Conservation (phyloP, 306 rosid genomes). For the Quillaja saponaria region DNA sequence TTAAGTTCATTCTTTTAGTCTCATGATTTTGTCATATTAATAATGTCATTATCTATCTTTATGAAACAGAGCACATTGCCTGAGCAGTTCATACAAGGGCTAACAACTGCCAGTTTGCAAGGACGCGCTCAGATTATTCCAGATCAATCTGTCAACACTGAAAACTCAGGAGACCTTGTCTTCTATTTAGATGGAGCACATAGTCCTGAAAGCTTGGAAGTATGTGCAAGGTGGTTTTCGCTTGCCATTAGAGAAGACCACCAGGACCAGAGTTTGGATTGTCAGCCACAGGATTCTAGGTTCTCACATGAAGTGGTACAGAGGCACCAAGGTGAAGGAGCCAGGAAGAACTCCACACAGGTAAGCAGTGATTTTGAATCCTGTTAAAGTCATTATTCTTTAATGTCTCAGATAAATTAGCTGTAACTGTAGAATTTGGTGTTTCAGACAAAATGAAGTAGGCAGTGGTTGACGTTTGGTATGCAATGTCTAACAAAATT, state of each 20-base stretch:
- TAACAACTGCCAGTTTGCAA: constrained; percentile 76
- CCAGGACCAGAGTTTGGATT: constrained; percentile 39
- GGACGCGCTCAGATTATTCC: constrained; percentile 93
- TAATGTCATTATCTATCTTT: constrained; percentile 24
- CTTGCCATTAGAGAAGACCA: constrained; percentile 52
- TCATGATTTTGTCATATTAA: constrained; percentile 16
- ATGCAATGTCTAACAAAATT: neutral
- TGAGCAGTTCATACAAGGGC: constrained; percentile 75
- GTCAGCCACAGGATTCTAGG: constrained; percentile 41
- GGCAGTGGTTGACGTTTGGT: constrained; percentile 7
- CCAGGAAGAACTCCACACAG: constrained; percentile 55
- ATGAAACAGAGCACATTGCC: constrained; percentile 65
- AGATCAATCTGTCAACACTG: constrained; percentile 48
- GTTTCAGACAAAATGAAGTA: constrained; percentile 15
- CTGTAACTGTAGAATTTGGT: constrained; percentile 20
- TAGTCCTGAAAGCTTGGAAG: constrained; percentile 95
- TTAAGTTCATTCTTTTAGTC: constrained; percentile 22
- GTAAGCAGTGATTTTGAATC: constrained; percentile 44
- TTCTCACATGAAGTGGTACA: constrained; percentile 44
- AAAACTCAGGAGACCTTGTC: constrained; percentile 56
- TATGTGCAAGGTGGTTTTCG: constrained; percentile 88
- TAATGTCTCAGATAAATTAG: constrained; percentile 18
- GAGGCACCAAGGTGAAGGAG: constrained; percentile 34
- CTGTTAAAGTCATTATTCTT: constrained; percentile 15
- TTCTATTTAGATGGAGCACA: constrained; percentile 97